Evolutionary conservation across 2,329 filamentous ascomycete genomes (phyloP).

Genomic region (Phoma sp.): DNA sequence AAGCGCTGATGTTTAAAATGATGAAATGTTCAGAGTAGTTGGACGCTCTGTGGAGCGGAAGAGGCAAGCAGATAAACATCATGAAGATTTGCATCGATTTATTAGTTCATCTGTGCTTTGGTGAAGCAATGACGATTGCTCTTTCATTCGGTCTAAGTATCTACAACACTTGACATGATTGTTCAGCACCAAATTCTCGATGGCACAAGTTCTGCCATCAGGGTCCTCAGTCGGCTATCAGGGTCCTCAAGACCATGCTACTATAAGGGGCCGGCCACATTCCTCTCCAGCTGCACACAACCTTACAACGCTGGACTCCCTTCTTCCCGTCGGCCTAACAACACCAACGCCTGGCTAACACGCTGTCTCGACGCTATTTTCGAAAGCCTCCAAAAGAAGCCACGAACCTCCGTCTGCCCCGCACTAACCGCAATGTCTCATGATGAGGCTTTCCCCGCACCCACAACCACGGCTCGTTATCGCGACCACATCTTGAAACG

Average conservation of each 20-base stretch:
- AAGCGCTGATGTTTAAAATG: too few species aligned
- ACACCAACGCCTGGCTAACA: background rate
- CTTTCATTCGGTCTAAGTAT: background rate
- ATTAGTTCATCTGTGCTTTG: too few species aligned
- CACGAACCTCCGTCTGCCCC: conserved; percentile 4
- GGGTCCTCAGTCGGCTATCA: conserved; percentile 14
- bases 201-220: background rate
- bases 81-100: too few species aligned
- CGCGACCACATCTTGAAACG: conserved; percentile 2
- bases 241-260: conserved; percentile 7
- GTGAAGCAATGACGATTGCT: background rate
- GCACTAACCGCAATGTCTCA: conserved; percentile 11
- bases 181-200: background rate
- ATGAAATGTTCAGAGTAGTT: too few species aligned
- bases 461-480: conserved; percentile 2
- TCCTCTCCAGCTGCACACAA: background rate
- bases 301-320: background rate
- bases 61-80: too few species aligned
- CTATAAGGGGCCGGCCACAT: conserved; percentile 9
- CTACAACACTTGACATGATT: background rate
- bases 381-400: background rate
- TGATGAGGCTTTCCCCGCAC: conserved; percentile 14
- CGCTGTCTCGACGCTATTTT: background rate
- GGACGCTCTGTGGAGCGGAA: too few species aligned
- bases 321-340: background rate